phyloP scores from a whole-genome alignment of 164 flowering plant species.

The Vitis amurensis region DNA sequence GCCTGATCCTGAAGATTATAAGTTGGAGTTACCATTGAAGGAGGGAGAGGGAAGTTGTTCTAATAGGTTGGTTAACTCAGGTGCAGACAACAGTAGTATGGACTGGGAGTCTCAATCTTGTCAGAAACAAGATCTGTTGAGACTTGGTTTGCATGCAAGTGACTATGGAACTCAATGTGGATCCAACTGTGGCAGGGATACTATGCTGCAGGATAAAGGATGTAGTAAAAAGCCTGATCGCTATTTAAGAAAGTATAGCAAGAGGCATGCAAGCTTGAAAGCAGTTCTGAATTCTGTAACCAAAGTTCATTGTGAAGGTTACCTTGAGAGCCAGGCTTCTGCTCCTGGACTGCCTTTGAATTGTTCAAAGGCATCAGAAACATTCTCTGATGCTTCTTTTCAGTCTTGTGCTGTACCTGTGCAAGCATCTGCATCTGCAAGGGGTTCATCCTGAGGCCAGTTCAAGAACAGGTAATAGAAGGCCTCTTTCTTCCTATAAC shows the following conservation, averaged over 20 bases:
- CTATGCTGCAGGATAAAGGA: constrained; percentile 3
- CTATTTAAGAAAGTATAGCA: constrained; percentile 28
- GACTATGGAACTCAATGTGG: too few species aligned
- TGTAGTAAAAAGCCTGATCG: constrained; percentile 14
- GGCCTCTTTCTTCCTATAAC: too few species aligned
- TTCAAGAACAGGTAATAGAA: constrained; percentile 17
- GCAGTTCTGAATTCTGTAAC: constrained; percentile 4
- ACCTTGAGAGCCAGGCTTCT: constrained; percentile 20
- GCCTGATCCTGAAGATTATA: constrained; percentile 8
- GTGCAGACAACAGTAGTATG: background rate
- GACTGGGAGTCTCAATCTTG: background rate
- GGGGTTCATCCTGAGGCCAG: constrained; percentile 10
- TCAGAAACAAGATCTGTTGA: background rate
- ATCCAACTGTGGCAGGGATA: background rate
- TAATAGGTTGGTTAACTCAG: background rate
- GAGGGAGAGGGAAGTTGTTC: constrained; percentile 44
- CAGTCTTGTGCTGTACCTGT: constrained; percentile 23
- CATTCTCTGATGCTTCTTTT: constrained; percentile 24
- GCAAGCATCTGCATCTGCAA: constrained; percentile 18
- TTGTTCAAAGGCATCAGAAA: constrained; percentile 21
- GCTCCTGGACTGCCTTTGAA: constrained; percentile 17
- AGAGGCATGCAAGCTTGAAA: constrained; percentile 19
- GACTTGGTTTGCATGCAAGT: too few species aligned
- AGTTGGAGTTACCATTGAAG: constrained; percentile 13
- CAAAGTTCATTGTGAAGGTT: constrained; percentile 15